A percentile compares a stretch with the other conserved stretches of the same genome.
phyloP scores from a whole-genome alignment of 352 stramenopile genomes.

The Pythium sp. region DNA sequence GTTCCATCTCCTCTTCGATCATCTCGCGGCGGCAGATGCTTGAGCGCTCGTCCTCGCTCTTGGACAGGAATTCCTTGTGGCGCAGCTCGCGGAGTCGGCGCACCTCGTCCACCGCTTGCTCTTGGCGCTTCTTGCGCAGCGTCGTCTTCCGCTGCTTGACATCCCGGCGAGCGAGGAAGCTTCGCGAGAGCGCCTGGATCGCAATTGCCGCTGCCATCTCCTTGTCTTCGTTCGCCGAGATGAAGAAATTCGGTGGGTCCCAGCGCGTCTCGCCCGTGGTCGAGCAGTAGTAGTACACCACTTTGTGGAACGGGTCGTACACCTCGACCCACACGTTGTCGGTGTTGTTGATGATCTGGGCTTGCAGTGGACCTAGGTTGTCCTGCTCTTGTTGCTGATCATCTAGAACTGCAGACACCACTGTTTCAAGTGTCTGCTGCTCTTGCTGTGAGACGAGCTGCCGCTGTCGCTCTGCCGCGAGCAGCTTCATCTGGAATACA shows the following conservation, averaged over 20 bases:
- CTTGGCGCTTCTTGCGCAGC: conserved; percentile 26
- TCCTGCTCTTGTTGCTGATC: conserved; percentile 6
- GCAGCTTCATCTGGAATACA: conserved; percentile 34
- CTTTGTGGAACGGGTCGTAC: conserved; percentile 51
- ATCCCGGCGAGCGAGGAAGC: conserved; percentile 30
- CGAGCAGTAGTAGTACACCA: conserved; percentile 62
- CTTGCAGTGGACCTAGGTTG: too few species aligned
- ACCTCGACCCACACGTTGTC: conserved; percentile 53
- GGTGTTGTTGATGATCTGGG: not conserved
- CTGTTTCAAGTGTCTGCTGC: not conserved
- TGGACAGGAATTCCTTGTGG: conserved; percentile 23
- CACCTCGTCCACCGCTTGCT: conserved; percentile 20
- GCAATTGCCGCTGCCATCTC: conserved; percentile 48
- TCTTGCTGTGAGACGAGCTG: not conserved
- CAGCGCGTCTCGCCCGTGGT: conserved; percentile 42
- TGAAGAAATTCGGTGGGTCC: conserved; percentile 38
- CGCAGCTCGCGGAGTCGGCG: conserved; percentile 21
- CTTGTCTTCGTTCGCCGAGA: conserved; percentile 35
- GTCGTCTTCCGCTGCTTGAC: conserved; percentile 29
- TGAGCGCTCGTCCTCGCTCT: conserved; percentile 34
- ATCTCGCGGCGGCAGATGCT: conserved; percentile 43
- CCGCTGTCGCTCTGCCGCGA: not conserved
- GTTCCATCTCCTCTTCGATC: conserved; percentile 49
- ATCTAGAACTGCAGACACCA: not conserved
- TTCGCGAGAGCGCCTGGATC: conserved; percentile 53